phyloP scores from a whole-genome alignment of 805 yeast genomes.

The Kodamaea laetipori region DNA sequence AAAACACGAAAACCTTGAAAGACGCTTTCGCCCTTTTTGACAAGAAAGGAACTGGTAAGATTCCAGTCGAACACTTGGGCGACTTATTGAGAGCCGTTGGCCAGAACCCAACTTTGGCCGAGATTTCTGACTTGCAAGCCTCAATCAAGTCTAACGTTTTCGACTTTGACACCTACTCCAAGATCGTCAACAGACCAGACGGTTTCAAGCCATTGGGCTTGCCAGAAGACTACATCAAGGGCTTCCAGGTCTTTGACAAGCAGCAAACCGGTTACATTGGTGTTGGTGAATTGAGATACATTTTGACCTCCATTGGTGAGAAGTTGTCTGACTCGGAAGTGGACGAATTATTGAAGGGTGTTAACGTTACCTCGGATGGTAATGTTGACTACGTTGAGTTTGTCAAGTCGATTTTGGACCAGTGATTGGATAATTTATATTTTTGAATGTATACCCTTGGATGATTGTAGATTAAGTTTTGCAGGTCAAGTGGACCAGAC shows the following conservation, averaged over 20 bases:
- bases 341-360: slow-evolving; percentile 94
- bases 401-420: slow-evolving; percentile 90
- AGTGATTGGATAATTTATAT: slow-evolving; percentile 42
- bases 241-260: slow-evolving; percentile 96
- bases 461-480: not conserved
- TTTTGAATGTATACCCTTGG: not conserved
- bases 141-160: slow-evolving; percentile 50
- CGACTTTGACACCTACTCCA: slow-evolving; percentile 75
- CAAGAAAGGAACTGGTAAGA: slow-evolving; percentile 92
- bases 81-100: slow-evolving; percentile 96
- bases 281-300: slow-evolving; percentile 94
- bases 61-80: slow-evolving; percentile 81
- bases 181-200: slow-evolving; percentile 79
- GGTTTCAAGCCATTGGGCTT: slow-evolving; percentile 87
- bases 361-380: slow-evolving; percentile 89
- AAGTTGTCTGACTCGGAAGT: slow-evolving; percentile 88
- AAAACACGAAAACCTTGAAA: slow-evolving; percentile 56
- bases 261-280: slow-evolving; percentile 94
- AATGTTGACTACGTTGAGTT: slow-evolving; percentile 93
- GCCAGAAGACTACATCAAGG: slow-evolving; percentile 86
- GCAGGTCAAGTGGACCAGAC: too few species aligned
- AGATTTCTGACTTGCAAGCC: slow-evolving; percentile 56
- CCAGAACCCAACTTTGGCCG: slow-evolving; percentile 95
- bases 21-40: slow-evolving; percentile 97
- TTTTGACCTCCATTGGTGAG: slow-evolving; percentile 94